Percentiles rank a stretch among this genome's conserved stretches.
Evolutionary conservation across 495 filamentous ascomycete species (phyloP).

Genomic region (Penicillium riverlandense): DNA sequence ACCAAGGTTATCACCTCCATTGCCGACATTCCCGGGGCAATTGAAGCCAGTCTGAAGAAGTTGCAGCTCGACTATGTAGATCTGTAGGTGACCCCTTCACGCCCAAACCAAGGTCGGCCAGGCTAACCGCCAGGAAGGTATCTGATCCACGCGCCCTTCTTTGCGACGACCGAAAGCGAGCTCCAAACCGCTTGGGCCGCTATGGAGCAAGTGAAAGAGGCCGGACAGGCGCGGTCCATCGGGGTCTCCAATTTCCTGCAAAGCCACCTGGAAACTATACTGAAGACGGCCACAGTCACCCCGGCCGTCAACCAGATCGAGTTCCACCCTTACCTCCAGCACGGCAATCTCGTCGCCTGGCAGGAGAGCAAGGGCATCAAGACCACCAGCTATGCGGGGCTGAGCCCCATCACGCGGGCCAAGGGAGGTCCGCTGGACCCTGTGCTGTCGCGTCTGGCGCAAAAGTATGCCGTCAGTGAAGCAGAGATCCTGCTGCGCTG

Average conservation of each 20-base stretch:
- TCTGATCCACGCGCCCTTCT: slow-evolving; percentile 73
- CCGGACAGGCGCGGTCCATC: slow-evolving; percentile 67
- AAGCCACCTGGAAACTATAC: slow-evolving; percentile 57
- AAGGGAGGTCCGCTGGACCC: slow-evolving; percentile 62
- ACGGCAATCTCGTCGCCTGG: slow-evolving; percentile 55
- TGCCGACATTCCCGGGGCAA: slow-evolving; percentile 53
- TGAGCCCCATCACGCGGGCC: slow-evolving; percentile 60
- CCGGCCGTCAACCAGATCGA: slow-evolving; percentile 86
- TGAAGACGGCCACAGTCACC: slow-evolving; percentile 54
- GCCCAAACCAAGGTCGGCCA: too few relatives aligned
- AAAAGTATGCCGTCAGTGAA: slow-evolving; percentile 70
- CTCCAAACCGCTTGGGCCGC: slow-evolving; percentile 68
- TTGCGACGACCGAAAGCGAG: slow-evolving; percentile 50
- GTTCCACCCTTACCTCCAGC: slow-evolving; percentile 83
- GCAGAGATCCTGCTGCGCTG: slow-evolving; percentile 68
- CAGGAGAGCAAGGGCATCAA: slow-evolving; percentile 63
- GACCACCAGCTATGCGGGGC: slow-evolving; percentile 59
- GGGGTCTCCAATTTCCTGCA: slow-evolving; percentile 79
- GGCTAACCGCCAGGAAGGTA: slow-evolving; percentile 38
- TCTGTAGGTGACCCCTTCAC: slow-evolving; percentile 32
- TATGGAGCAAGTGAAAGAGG: slow-evolving; percentile 64
- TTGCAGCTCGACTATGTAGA: slow-evolving; percentile 77
- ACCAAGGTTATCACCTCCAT: slow-evolving; percentile 62
- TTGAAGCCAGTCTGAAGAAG: slow-evolving; percentile 65
- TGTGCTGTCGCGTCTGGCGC: slow-evolving; percentile 50